Conservation (phyloP, 2,329 filamentous ascomycete species). For the Diaporthe sp. region DNA sequence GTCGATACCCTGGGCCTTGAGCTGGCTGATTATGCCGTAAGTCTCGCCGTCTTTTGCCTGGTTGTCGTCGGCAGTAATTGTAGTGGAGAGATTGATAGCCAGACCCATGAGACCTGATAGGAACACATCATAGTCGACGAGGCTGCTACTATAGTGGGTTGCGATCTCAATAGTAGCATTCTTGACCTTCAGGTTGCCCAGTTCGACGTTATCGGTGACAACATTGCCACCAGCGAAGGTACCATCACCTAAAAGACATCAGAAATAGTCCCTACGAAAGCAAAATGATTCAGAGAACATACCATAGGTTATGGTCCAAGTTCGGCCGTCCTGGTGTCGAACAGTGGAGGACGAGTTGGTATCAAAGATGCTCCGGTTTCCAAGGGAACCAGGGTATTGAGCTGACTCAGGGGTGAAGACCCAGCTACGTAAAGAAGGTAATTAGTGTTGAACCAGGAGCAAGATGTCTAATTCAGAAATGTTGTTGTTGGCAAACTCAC, state of each 20-base stretch:
- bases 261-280: background rate
- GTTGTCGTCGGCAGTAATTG: conserved; percentile 58
- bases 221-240: conserved; percentile 62
- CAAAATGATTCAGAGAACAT: conserved; percentile 53
- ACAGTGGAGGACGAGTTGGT: conserved; percentile 62
- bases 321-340: conserved; percentile 54
- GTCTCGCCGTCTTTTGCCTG: conserved; percentile 58
- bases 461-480: background rate
- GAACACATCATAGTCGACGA: conserved; percentile 55
- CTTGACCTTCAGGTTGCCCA: conserved; percentile 60
- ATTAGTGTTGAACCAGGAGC: background rate
- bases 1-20: conserved; percentile 55
- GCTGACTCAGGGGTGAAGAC: conserved; percentile 63
- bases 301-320: conserved; percentile 66
- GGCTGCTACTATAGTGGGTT: conserved; percentile 56
- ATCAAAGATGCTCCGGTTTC: conserved; percentile 60
- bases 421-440: conserved; percentile 57
- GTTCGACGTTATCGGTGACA: conserved; percentile 63
- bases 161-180: conserved; percentile 66
- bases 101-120: conserved; percentile 68
- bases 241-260: conserved; percentile 55
- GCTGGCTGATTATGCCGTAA: conserved; percentile 61
- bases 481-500: conserved; percentile 66
- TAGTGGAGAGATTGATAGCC: conserved; percentile 61
- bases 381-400: conserved; percentile 60